Conservation (phyloP, 1,284 basidiomycete genomes). For the Testicularia cyperi region DNA sequence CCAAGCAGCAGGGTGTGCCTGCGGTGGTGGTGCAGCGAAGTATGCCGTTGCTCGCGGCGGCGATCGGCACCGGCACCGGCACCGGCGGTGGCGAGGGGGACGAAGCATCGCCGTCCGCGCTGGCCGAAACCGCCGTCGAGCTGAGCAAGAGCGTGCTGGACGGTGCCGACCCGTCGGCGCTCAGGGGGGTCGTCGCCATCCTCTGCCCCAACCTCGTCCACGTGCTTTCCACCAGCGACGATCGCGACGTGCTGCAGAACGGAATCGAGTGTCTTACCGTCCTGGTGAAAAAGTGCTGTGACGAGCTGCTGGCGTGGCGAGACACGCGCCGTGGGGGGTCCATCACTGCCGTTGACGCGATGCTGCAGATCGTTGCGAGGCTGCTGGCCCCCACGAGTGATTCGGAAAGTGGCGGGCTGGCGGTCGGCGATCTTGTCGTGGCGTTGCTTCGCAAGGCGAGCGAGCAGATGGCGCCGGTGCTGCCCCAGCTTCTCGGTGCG, state of each 20-base stretch:
- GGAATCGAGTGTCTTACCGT: slow-evolving; percentile 79
- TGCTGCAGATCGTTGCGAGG: slow-evolving; percentile 46
- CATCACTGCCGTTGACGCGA: slow-evolving; percentile 24
- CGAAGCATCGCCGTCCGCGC: slow-evolving; percentile 20
- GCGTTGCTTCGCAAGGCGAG: slow-evolving; percentile 81
- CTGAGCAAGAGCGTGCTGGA: slow-evolving; percentile 67
- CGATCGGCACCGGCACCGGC: slow-evolving; percentile 64
- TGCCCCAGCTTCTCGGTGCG: slow-evolving; percentile 81
- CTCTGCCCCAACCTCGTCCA: slow-evolving; percentile 32
- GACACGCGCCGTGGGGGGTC: slow-evolving; percentile 61
- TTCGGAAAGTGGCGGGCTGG: slow-evolving; percentile 74
- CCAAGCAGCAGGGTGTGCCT: slow-evolving; percentile 66
- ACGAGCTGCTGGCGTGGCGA: slow-evolving; percentile 71
- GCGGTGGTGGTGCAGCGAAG: slow-evolving; percentile 72
- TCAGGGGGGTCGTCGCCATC: slow-evolving; percentile 69
- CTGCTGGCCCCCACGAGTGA: slow-evolving; percentile 42
- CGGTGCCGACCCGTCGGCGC: slow-evolving; percentile 71
- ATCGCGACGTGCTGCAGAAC: slow-evolving; percentile 65
- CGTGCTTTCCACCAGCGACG: slow-evolving; percentile 30
- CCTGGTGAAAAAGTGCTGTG: slow-evolving; percentile 81
- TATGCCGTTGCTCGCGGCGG: slow-evolving; percentile 71
- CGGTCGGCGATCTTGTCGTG: slow-evolving; percentile 90
- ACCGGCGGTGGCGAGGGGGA: slow-evolving; percentile 1
- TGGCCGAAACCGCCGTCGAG: slow-evolving; percentile 68
- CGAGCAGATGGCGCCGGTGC: slow-evolving; percentile 72